Evolutionary conservation across 805 yeast genomes (phyloP).

Genomic region (Saccharomyces eubayanus): DNA sequence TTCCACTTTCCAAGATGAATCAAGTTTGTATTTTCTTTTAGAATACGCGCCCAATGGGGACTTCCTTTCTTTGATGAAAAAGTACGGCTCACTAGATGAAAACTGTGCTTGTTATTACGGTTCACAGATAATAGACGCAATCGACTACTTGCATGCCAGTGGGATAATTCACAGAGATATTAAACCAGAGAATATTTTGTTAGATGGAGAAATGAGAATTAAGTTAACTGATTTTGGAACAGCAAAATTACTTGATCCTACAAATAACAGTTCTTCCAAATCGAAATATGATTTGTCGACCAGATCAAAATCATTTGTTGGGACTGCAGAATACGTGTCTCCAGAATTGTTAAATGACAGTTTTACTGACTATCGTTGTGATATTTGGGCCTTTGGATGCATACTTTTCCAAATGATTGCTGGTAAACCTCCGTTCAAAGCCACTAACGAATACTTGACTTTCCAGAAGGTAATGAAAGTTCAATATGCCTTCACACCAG

Average conservation of each 20-base stretch:
- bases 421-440: slow-evolving; percentile 83
- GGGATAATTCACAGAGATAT: slow-evolving; percentile 78
- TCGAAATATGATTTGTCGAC: slow-evolving; percentile 50
- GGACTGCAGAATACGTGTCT: slow-evolving; percentile 78
- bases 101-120: slow-evolving; percentile 58
- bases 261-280: slow-evolving; percentile 35
- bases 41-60: slow-evolving; percentile 81
- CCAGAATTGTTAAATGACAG: slow-evolving; percentile 73
- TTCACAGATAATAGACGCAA: slow-evolving; percentile 68
- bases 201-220: slow-evolving; percentile 52
- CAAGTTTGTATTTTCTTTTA: slow-evolving; percentile 62
- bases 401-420: slow-evolving; percentile 92
- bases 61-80: slow-evolving; percentile 55
- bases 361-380: slow-evolving; percentile 84
- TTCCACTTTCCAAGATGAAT: slow-evolving; percentile 74
- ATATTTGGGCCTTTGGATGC: slow-evolving; percentile 99
- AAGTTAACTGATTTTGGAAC: slow-evolving; percentile 82
- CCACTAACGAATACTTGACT: slow-evolving; percentile 71
- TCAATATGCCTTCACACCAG: slow-evolving; percentile 78
- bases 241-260: slow-evolving; percentile 58
- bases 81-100: slow-evolving; percentile 62
- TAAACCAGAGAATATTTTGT: slow-evolving; percentile 72
- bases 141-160: slow-evolving; percentile 59
- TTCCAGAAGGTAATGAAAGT: slow-evolving; percentile 75
- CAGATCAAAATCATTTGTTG: slow-evolving; percentile 73